Evolutionary conservation across 2,329 filamentous ascomycete species (phyloP), one percentile per base, ranked within the genome.

Genomic region (Monosporascus sp.): DNA sequence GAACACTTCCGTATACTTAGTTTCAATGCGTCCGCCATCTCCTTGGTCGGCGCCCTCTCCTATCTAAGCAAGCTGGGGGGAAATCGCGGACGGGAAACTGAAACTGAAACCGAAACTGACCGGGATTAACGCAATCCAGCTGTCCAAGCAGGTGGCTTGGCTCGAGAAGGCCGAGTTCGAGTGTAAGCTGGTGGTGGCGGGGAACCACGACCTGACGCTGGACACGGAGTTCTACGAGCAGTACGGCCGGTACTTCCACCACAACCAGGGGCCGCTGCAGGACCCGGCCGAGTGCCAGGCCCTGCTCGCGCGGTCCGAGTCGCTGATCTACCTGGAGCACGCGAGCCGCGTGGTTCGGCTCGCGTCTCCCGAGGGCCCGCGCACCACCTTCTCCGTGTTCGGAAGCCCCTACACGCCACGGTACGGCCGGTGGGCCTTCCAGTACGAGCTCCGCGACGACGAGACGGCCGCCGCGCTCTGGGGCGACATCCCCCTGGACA

Each of bases 161-260:
- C 74, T 91, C 7, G 82, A 88, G 58, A 78, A 78, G 51, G 78
- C 84, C 3, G 76, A 84, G 49, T 90, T 88, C 58, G 84, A 89
- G 61, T 78, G 77, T 61, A 91, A 89, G 65, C 81, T 91, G 58
- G 78, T 90, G 40, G 71, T 90, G 58, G 86, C 85, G 57, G 86
- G 88, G 28, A 92, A 91, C 65, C 88, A 91, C 68, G 88, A 91
- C 64, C 74, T 88, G 49, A 87, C 86, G 0, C 78, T 91, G 7
- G 87, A 91, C 63, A 60, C 72, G n/a, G 65, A 73, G 3, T 89
- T 88, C 65, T 86, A 84, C 65, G 61, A 69, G 8, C 66, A 78
- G 41, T 74, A 84, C 60, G 78, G 78, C 1, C 61, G 64, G 1
- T 72, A 73, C 50, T 82, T 85, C 62, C 82, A 85, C 63, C 84